Base-by-base conservation (phyloP, 148 eudicot species). In the Camellia granthamiana region DNA sequence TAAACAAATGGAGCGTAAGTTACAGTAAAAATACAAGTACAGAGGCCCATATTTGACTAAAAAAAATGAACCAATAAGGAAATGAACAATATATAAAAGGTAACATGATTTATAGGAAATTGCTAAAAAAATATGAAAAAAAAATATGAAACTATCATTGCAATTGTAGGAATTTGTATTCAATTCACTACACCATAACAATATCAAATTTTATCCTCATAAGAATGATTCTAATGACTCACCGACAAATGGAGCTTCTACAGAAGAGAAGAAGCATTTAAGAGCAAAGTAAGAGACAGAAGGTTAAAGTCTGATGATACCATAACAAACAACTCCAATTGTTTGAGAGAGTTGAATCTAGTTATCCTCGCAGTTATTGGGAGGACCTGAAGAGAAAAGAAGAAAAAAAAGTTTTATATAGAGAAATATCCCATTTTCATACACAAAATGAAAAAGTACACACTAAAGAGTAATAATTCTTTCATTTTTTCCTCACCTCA, bases 261-360 rank as follows among this genome's bases (percentile, higher is more conserved):
- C 77, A 74, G 56, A 63, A n/a, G 58, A 38, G 71, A 71, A 49
- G 79, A 23, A 47, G 79, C 79, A 64, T 77, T 64, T 18, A 64
- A 14, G 47, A 77, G 42, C 42, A 15, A 77, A 46, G 79, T 77
- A 74, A 64, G 12, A 47, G 79, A 77, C 3, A 76, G 56, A 63
- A 77, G 79, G 56, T 63, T 44, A 19, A 46, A 77, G 44, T n/a
- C 70, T 21, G 7, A 9, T 13, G 69, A 19, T 61, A 21, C n/a
- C 7, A 64, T 1, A 66, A 77, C 18, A 51, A 77, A 77, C 18
- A 64, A 47, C 56, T 77, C 70, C 59, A 64, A 64, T 19, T 64
- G 79, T 63, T 63, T 77, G 79, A 77, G 79, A 64, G 23, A 41
- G n/a, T 64, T 44, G 69, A 64, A 77, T 63, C 46, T 30, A 77